Conservation (phyloP, 805 yeast species). For the Yamadazyma scolyti region DNA sequence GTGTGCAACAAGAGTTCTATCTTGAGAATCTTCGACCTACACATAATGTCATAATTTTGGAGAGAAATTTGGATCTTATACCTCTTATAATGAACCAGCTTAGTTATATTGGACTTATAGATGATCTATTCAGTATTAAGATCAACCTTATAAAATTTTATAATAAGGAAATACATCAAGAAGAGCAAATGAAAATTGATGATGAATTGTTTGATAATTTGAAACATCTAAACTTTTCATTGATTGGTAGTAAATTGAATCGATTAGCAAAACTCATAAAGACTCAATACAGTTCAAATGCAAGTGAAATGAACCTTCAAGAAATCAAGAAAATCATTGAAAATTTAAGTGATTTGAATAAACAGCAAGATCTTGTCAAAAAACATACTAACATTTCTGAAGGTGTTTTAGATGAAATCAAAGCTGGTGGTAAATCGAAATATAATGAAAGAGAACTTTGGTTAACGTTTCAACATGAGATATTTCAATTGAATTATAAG, state of each 20-base stretch:
- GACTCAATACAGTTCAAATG: constrained; percentile 43
- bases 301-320: constrained; percentile 13
- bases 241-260: constrained; percentile 72
- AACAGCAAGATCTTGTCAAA: constrained; percentile 62
- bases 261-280: constrained; percentile 68
- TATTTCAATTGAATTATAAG: constrained; percentile 45
- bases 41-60: constrained; percentile 73
- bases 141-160: constrained; percentile 28
- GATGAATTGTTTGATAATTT: constrained; percentile 52
- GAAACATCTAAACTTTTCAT: constrained; percentile 69
- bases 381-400: constrained; percentile 77
- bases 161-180: constrained; percentile 8
- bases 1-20: constrained; percentile 36
- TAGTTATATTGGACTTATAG: constrained; percentile 78
- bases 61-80: constrained; percentile 69
- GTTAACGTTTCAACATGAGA: constrained; percentile 66
- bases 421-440: constrained; percentile 16
- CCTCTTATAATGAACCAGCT: constrained; percentile 73
- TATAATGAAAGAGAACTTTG: constrained; percentile 39
- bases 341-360: constrained; percentile 62
- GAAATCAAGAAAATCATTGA: constrained; percentile 73
- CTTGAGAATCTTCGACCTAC: constrained; percentile 39
- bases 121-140: constrained; percentile 59
- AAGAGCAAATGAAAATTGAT: constrained; percentile 23
- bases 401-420: constrained; percentile 47